Conservation (phyloP, 257 asterid species). For the Echium plantagineum region DNA sequence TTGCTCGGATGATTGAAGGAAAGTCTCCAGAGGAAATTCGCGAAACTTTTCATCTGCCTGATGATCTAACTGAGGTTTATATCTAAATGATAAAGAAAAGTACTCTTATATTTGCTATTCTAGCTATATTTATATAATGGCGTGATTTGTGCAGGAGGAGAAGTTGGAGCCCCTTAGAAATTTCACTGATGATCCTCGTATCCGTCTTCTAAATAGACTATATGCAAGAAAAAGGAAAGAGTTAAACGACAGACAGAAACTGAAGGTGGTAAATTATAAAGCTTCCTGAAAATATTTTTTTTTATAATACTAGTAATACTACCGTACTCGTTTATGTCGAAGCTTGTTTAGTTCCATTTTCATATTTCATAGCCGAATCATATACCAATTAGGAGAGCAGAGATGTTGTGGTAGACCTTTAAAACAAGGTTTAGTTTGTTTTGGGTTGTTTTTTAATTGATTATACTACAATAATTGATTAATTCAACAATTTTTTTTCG, state of each 20-base stretch:
- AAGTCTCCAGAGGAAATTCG: slow-evolving; percentile 41
- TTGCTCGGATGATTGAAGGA: slow-evolving; percentile 42
- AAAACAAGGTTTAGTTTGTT: no score
- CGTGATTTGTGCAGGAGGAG: slow-evolving; percentile 25
- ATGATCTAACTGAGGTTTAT: slow-evolving; percentile 40
- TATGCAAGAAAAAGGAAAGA: slow-evolving; percentile 41
- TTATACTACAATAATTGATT: no score
- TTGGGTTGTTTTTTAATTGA: no score
- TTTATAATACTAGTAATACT: not conserved
- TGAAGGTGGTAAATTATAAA: slow-evolving; percentile 18
- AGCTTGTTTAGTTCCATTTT: not conserved
- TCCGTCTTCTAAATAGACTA: slow-evolving; percentile 32
- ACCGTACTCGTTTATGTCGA: not conserved
- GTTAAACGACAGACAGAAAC: slow-evolving; percentile 23
- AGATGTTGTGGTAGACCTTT: no score
- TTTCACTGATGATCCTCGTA: slow-evolving; percentile 39
- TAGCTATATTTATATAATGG: not conserved
- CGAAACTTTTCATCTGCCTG: slow-evolving; percentile 37
- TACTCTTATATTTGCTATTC: not conserved
- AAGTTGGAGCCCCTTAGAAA: slow-evolving; percentile 39
- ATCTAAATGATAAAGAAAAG: not conserved
- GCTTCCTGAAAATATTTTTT: not conserved
- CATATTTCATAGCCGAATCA: no score
- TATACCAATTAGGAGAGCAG: not conserved
- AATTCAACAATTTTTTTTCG: no score